Evolutionary conservation across 768 basidiomycete genomes (phyloP).

Genomic region (Mycena crocata): DNA sequence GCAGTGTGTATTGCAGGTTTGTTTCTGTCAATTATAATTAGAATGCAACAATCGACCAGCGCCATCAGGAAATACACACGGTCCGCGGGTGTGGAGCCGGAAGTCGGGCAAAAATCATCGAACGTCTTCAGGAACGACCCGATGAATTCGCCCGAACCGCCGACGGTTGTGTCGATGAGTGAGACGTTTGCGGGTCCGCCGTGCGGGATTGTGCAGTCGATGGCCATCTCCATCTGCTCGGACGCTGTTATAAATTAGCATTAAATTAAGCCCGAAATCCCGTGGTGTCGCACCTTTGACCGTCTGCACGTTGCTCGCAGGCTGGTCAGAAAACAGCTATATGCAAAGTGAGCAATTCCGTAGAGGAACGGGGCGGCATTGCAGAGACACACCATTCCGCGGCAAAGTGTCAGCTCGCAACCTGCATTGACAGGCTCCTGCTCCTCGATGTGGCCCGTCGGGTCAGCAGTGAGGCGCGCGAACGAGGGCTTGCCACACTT

Average conservation of each 20-base stretch:
- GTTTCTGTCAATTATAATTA: constrained; percentile 5
- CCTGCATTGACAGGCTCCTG: constrained; percentile 33
- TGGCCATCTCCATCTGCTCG: constrained; percentile 27
- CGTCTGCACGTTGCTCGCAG: constrained; percentile 25
- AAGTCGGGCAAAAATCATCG: constrained; percentile 31
- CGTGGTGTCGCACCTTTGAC: constrained; percentile 1
- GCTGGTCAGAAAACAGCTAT: constrained; percentile 30
- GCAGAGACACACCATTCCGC: constrained; percentile 28
- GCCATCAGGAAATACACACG: not conserved
- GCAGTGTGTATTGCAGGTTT: constrained; percentile 28
- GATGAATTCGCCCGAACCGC: constrained; percentile 20
- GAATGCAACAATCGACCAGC: not conserved
- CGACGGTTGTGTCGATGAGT: constrained; percentile 29
- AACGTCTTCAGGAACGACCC: constrained; percentile 29
- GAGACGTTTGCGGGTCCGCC: constrained; percentile 32
- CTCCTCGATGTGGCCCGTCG: constrained; percentile 34
- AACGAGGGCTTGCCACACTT: constrained; percentile 31
- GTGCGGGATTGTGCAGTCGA: constrained; percentile 32
- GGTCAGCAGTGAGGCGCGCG: constrained; percentile 15
- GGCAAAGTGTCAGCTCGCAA: constrained; percentile 32
- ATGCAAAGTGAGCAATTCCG: not conserved
- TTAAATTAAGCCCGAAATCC: not conserved
- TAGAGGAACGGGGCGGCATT: not conserved
- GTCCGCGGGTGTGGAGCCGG: constrained; percentile 28
- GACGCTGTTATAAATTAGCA: not conserved